Evolutionary conservation across 495 filamentous ascomycete genomes (phyloP).

Genomic region (Annulohypoxylon bovei): DNA sequence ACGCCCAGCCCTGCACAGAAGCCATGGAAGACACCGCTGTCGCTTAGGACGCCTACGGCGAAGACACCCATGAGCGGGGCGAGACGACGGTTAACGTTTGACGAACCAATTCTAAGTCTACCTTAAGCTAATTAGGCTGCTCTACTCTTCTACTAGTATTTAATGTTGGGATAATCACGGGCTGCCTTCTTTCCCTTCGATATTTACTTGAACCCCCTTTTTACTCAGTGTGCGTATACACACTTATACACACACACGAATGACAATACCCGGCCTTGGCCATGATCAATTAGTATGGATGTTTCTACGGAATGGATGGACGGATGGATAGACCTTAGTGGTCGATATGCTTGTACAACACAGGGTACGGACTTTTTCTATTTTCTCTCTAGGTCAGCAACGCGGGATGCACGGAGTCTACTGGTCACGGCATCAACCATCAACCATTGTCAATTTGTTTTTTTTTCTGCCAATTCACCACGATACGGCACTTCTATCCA

Average conservation of each 20-base stretch:
- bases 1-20: slow-evolving; percentile 94
- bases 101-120: slow-evolving; percentile 44
- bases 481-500: neutral
- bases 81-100: slow-evolving; percentile 57
- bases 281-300: slow-evolving; percentile 29
- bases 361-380: slow-evolving; percentile 7
- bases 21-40: slow-evolving; percentile 76
- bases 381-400: slow-evolving; percentile 21
- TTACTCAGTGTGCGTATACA: slow-evolving; percentile 15
- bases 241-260: slow-evolving; percentile 23
- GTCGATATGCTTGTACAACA: slow-evolving; percentile 32
- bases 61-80: slow-evolving; percentile 56
- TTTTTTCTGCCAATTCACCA: neutral
- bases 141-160: neutral
- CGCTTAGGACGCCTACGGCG: slow-evolving; percentile 46
- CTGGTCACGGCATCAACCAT: slow-evolving; percentile 13
- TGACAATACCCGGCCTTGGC: slow-evolving; percentile 40
- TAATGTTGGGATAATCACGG: slow-evolving; percentile 6
- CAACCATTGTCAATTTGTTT: neutral
- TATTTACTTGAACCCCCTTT: neutral
- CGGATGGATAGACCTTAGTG: slow-evolving; percentile 1
- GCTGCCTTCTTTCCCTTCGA: slow-evolving; percentile 16
- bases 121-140: neutral
- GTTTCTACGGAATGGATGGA: slow-evolving; percentile 30
- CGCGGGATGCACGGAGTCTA: slow-evolving; percentile 32